Evolutionary conservation across 2,329 filamentous ascomycete genomes (phyloP).

Genomic region (Diaporthe citri): DNA sequence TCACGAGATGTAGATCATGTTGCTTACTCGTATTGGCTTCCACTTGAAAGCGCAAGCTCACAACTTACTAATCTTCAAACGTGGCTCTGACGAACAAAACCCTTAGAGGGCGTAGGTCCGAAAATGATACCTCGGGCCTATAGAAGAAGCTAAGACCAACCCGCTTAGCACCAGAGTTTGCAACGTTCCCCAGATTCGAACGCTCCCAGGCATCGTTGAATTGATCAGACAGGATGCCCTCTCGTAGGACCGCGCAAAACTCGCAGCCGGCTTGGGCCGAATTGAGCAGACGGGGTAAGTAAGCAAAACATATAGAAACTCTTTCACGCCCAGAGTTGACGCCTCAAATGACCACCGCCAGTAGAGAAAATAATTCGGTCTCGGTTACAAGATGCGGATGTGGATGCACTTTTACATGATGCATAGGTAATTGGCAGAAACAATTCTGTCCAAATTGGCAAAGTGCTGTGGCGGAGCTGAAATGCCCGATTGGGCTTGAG

Average conservation of each 20-base stretch:
- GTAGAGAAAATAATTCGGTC: too few species aligned
- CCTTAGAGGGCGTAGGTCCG: too few species aligned
- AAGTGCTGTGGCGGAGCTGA: neutral
- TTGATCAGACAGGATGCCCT: neutral
- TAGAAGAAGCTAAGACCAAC: neutral
- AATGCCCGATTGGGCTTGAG: neutral
- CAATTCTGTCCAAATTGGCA: neutral
- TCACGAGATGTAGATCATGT: fast-evolving
- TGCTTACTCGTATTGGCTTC: neutral
- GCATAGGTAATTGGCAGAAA: too few species aligned
- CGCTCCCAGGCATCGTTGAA: too few species aligned
- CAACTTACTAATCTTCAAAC: fast-evolving
- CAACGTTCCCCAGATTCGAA: too few species aligned
- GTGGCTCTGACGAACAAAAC: neutral
- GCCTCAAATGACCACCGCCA: too few species aligned
- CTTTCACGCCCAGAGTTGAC: too few species aligned
- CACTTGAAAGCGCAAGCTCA: neutral
- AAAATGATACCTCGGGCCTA: too few species aligned
- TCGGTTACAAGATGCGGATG: too few species aligned
- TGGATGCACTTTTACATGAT: too few species aligned
- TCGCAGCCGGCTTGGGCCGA: neutral
- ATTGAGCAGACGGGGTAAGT: neutral
- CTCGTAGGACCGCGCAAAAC: neutral
- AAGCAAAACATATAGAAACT: too few species aligned
- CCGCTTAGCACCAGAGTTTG: fast-evolving